Conservation (phyloP, 2,329 filamentous ascomycete species). For the Colletotrichum viniferum region DNA sequence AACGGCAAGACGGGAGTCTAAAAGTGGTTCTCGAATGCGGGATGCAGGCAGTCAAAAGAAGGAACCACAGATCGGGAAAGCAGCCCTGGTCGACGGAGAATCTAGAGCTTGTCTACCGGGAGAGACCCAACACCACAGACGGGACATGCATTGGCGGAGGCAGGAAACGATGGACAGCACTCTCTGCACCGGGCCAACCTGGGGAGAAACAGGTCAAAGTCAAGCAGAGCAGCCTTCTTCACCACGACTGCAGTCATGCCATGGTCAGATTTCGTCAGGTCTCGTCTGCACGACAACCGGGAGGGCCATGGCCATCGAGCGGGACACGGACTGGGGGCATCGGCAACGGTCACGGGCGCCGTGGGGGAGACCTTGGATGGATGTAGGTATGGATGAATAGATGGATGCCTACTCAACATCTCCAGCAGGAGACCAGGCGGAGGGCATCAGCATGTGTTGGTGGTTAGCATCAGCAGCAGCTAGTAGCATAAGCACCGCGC, state of each 20-base stretch:
- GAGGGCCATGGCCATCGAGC: neutral
- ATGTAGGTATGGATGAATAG: neutral
- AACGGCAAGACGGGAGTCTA: neutral
- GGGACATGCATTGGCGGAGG: neutral
- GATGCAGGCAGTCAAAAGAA: neutral
- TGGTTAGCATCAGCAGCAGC: neutral
- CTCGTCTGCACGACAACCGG: neutral
- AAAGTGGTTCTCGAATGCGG: constrained; percentile 1
- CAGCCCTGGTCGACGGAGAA: neutral
- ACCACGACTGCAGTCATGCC: neutral
- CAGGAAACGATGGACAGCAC: neutral
- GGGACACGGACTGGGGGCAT: neutral
- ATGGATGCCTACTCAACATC: neutral
- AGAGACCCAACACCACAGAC: neutral
- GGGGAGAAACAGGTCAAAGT: neutral
- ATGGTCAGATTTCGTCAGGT: neutral
- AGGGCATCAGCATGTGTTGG: neutral
- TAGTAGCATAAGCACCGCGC: neutral
- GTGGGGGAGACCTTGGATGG: neutral
- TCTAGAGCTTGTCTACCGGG: constrained; percentile 7
- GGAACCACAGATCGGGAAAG: neutral
- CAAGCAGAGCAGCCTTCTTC: neutral
- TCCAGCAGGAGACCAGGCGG: neutral
- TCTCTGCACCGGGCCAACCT: neutral
- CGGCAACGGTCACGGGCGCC: neutral